phyloP scores from a whole-genome alignment of 352 stramenopile species.

The Phytopythium aichiense region DNA sequence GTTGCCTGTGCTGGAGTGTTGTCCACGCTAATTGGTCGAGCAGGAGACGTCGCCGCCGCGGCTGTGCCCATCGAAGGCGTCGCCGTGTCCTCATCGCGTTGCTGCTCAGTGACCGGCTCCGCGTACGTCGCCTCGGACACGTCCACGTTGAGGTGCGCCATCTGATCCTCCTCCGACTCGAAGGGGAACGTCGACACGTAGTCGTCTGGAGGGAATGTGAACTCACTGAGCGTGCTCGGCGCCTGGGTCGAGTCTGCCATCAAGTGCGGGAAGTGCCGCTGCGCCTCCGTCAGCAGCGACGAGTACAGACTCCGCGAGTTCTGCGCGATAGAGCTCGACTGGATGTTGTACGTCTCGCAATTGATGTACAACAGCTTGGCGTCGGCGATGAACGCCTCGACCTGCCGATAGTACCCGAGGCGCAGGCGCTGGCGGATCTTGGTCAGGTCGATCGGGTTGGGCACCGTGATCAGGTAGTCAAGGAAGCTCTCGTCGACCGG shows the following conservation, averaged over 20 bases:
- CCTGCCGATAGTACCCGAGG: constrained; percentile 75
- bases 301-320: constrained; percentile 70
- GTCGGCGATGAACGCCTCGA: constrained; percentile 79
- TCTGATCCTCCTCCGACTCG: constrained; percentile 28
- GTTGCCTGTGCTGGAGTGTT: background rate
- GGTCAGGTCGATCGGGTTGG: constrained; percentile 82
- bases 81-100: background rate
- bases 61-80: too few relatives aligned
- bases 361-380: constrained; percentile 68
- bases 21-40: background rate
- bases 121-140: constrained; percentile 8
- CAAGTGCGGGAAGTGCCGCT: constrained; percentile 58
- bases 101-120: constrained; percentile 6
- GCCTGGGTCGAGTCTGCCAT: background rate
- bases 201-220: constrained; percentile 48
- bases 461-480: constrained; percentile 79
- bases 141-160: constrained; percentile 9
- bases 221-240: too few relatives aligned
- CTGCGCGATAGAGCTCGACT: constrained; percentile 73
- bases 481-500: constrained; percentile 70
- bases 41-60: background rate
- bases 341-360: constrained; percentile 85
- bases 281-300: constrained; percentile 51
- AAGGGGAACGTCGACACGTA: constrained; percentile 41
- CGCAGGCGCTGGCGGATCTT: constrained; percentile 70